Base-by-base conservation (phyloP, 257 asterid genomes). In the Cynanchum wilfordii region DNA sequence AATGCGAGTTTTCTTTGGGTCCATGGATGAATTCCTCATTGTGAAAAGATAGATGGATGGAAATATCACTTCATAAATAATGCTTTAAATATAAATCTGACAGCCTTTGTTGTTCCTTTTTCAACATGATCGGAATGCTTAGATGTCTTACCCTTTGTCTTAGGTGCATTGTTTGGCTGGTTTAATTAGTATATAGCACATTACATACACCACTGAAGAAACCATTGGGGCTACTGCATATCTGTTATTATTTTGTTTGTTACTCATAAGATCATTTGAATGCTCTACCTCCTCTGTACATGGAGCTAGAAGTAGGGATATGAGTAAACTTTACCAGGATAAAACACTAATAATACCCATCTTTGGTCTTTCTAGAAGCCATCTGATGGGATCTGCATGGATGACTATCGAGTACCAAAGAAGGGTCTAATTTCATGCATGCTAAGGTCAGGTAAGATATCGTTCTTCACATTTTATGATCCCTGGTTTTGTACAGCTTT, bases 71-170 rank as follows among this genome's bases (percentile, higher is more conserved):
- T 24, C 74, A 47, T n/a, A 42, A 52, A 79, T 64, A 75, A 72
- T 77, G 49, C 47, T 79, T 66, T 66, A 68, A 79, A 59, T 72
- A 59, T 67, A n/a, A 67, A 73, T 54, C 42, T 56, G 80, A 75
- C 78, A 69, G 58, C 45, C 52, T 66, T 5, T 50, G 20, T 50
- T 50, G 55, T 50, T 50, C 20, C 20, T 16, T 54, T 54, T 54
- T 54, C 27, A 54, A 20, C 59, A 54, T 54, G 59, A 54, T 54
- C 22, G 20, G 59, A 54, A 54, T 54, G 59, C 59, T 70, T 59
- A 51, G 65, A 24, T 27, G 55, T 29, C 75, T 65, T 64, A 27
- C 60, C 80, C 65, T 73, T 74, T 29, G 71, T 62, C 64, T 44
- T 66, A 68, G 72, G 75, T 33, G 75, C 72, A 38, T 60, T 68